A percentile compares a stretch with the other conserved stretches of the same genome.
phyloP scores from a whole-genome alignment of 2,329 filamentous ascomycete genomes.

The Helminthosporium solani region DNA sequence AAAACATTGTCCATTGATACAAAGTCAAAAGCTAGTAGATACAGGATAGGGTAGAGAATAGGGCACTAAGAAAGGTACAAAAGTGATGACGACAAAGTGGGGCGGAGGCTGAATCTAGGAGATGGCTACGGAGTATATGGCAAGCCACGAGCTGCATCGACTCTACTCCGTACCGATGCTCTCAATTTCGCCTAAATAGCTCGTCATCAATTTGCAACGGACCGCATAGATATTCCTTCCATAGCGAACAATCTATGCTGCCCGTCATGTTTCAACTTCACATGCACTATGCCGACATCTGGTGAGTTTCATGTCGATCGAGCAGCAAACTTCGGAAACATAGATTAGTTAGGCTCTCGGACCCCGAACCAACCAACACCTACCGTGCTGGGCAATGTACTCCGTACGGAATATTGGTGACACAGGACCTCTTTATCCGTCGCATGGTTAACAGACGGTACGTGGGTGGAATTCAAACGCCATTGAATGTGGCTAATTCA shows the following conservation, averaged over 20 bases:
- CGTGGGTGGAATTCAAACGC: constrained; percentile 1
- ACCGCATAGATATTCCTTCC: background rate
- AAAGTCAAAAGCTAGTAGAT: background rate
- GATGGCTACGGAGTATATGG: background rate
- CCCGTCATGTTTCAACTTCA: background rate
- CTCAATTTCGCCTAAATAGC: background rate
- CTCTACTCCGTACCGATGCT: background rate
- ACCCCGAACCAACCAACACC: background rate
- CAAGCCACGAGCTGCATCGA: background rate
- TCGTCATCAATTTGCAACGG: constrained; percentile 1
- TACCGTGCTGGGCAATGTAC: background rate
- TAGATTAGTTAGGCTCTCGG: background rate
- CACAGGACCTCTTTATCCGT: constrained; percentile 5
- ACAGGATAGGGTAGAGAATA: background rate
- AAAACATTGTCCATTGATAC: constrained; percentile 20
- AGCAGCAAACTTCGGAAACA: background rate
- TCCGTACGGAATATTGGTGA: too few species aligned
- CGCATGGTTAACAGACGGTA: constrained; percentile 2
- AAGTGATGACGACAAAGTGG: constrained; percentile 9
- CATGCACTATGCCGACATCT: background rate
- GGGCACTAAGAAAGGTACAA: background rate
- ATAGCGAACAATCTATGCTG: background rate
- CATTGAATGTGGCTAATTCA: constrained; percentile 1
- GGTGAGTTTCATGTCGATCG: background rate
- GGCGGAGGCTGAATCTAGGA: constrained; percentile 1